These are phyloP conservation scores for Infundibulicybe gibba DNA, from an alignment of 768 basidiomycete species.

Conservation along the genomic window DNA sequence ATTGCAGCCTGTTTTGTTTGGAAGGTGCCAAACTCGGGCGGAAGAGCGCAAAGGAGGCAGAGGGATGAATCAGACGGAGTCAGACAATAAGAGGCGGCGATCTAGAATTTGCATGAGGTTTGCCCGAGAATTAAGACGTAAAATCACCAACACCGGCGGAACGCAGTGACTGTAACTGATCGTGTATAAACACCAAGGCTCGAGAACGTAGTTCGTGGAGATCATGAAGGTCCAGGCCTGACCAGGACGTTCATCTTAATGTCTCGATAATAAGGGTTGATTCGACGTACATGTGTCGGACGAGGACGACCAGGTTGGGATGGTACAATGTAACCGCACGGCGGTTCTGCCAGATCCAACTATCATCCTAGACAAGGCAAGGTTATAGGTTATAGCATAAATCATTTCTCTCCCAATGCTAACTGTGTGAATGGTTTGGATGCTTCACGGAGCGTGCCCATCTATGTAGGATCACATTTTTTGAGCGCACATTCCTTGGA, in stretches of 20 bases:
- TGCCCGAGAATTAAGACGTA: slow-evolving; percentile 2
- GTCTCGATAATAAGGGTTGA: background rate
- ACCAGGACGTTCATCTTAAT: slow-evolving; percentile 1
- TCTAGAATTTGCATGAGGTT: slow-evolving; percentile 28
- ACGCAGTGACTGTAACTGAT: slow-evolving; percentile 55
- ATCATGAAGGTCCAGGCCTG: slow-evolving; percentile 67
- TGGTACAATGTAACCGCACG: slow-evolving; percentile 58
- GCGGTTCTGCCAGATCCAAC: slow-evolving; percentile 40
- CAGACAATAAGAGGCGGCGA: slow-evolving; percentile 60
- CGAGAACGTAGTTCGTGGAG: slow-evolving; percentile 61
- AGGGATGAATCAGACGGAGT: slow-evolving; percentile 57
- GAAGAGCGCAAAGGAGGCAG: slow-evolving; percentile 55
- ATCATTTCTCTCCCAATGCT: slow-evolving; percentile 11
- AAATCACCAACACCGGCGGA: slow-evolving; percentile 50
- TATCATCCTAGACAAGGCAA: slow-evolving; percentile 36
- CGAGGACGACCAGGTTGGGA: slow-evolving; percentile 63
- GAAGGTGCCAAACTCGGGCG: slow-evolving; percentile 36
- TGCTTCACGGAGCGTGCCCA: slow-evolving; percentile 52
- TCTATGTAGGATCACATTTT: slow-evolving; percentile 23
- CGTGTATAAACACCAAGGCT: slow-evolving; percentile 61
- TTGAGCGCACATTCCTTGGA: slow-evolving; percentile 2
- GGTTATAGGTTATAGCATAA: background rate
- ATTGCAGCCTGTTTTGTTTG: slow-evolving; percentile 39
- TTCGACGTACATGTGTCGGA: slow-evolving; percentile 51
- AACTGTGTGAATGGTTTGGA: slow-evolving; percentile 61